Evolutionary conservation across 73 alveolate species (phyloP).

Genomic region (Symbiodinium natans): DNA sequence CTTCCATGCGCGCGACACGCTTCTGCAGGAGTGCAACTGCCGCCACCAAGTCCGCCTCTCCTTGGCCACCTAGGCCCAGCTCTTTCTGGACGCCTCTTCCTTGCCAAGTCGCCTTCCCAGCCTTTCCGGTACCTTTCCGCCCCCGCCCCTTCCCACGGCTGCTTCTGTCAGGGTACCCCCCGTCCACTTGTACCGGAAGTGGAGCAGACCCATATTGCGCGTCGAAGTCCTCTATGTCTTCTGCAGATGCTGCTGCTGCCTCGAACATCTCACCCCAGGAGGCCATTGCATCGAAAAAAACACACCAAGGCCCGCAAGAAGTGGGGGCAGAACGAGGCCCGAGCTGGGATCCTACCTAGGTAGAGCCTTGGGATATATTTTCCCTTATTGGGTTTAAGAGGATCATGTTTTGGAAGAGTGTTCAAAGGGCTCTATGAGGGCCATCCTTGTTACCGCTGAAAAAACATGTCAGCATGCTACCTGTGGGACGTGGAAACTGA

Average conservation of each 20-base stretch:
- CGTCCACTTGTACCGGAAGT: background rate
- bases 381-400: too few species aligned
- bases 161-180: background rate
- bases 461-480: too few species aligned
- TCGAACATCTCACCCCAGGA: slow-evolving; percentile 60
- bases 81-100: background rate
- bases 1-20: slow-evolving; percentile 6
- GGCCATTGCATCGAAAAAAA: background rate
- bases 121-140: background rate
- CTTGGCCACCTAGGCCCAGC: background rate
- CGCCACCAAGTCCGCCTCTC: background rate
- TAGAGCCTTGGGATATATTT: background rate
- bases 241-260: slow-evolving; percentile 36
- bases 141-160: background rate
- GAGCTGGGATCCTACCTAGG: background rate
- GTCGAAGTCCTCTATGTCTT: slow-evolving; percentile 35
- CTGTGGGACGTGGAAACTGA: too few species aligned
- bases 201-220: slow-evolving; percentile 71
- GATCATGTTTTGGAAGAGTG: too few species aligned
- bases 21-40: background rate
- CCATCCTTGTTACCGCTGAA: too few species aligned
- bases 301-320: background rate
- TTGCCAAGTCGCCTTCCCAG: background rate
- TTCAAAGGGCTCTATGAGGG: too few species aligned
- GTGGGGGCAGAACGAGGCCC: background rate